phyloP scores from a whole-genome alignment of 23 red algal species.

The Gracilaria vermiculophylla region DNA sequence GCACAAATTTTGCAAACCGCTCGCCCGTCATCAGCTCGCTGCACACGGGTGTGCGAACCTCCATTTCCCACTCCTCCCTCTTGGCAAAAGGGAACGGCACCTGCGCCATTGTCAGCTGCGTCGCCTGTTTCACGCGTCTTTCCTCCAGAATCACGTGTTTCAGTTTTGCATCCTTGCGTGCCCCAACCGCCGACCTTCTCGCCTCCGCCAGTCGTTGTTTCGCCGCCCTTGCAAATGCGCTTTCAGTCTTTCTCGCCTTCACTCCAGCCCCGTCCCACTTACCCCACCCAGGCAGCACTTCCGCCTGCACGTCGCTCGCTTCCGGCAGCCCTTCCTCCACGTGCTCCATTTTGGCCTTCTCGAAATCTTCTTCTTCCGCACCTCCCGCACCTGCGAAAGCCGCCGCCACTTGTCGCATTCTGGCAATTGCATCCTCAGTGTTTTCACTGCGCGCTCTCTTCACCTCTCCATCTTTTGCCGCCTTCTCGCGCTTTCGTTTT shows the following conservation, averaged over 20 bases:
- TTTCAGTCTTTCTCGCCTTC: constrained; percentile 35
- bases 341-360: constrained; percentile 13
- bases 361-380: constrained; percentile 54
- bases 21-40: constrained; percentile 13
- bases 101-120: constrained; percentile 51
- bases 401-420: constrained; percentile 39
- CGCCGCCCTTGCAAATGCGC: constrained; percentile 61
- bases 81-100: constrained; percentile 46
- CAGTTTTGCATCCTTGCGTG: constrained; percentile 5
- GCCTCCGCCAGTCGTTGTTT: constrained; percentile 37
- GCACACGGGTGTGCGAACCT: constrained; percentile 13
- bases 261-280: constrained; percentile 52
- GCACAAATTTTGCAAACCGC: background rate
- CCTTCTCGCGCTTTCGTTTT: background rate
- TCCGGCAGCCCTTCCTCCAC: constrained; percentile 20
- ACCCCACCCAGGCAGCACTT: constrained; percentile 73
- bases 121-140: constrained; percentile 26
- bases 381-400: constrained; percentile 74
- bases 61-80: constrained; percentile 48
- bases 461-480: background rate
- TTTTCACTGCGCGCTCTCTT: background rate
- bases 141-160: constrained; percentile 55
- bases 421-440: background rate
- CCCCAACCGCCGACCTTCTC: constrained; percentile 13
- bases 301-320: constrained; percentile 28